Conservation (phyloP, 495 filamentous ascomycete species). For the Aspergillus funiculosus region DNA sequence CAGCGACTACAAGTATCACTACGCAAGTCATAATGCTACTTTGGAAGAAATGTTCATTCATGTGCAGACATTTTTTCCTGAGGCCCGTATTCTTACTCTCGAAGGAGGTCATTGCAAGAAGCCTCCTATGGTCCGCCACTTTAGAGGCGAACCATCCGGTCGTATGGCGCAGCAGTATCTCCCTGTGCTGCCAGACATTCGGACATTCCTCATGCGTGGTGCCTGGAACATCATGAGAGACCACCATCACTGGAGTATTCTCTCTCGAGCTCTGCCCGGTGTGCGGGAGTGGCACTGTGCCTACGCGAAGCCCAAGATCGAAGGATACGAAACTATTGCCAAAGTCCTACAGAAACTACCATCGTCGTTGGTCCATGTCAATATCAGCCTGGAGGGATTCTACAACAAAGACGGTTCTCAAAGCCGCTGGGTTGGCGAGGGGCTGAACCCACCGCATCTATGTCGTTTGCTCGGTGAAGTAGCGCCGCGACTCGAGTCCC, state of each 20-base stretch:
- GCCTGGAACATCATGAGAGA: slow-evolving; percentile 70
- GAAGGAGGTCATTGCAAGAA: slow-evolving; percentile 71
- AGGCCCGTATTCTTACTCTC: slow-evolving; percentile 60
- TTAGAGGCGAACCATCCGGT: slow-evolving; percentile 26
- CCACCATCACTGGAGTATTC: slow-evolving; percentile 54
- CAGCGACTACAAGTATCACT: slow-evolving; percentile 45
- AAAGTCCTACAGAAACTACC: slow-evolving; percentile 49
- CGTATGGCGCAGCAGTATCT: slow-evolving; percentile 31
- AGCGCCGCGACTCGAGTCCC: slow-evolving; percentile 52
- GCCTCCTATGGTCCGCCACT: slow-evolving; percentile 58
- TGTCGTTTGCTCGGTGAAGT: slow-evolving; percentile 54
- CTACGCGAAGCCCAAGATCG: slow-evolving; percentile 63
- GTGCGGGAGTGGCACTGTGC: slow-evolving; percentile 65
- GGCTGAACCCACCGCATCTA: slow-evolving; percentile 32
- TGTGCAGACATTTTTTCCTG: slow-evolving; percentile 50
- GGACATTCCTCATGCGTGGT: slow-evolving; percentile 63
- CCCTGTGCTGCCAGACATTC: slow-evolving; percentile 39
- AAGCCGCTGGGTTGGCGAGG: slow-evolving; percentile 19
- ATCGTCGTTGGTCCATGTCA: slow-evolving; percentile 50
- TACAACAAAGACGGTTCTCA: slow-evolving; percentile 51
- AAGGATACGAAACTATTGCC: slow-evolving; percentile 61
- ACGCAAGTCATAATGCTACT: slow-evolving; percentile 53
- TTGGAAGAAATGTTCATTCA: slow-evolving; percentile 62
- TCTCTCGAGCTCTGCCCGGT: slow-evolving; percentile 55
- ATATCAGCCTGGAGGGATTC: slow-evolving; percentile 62